Conservation (phyloP, 1,284 basidiomycete genomes). For the Phlebopus sp. region DNA sequence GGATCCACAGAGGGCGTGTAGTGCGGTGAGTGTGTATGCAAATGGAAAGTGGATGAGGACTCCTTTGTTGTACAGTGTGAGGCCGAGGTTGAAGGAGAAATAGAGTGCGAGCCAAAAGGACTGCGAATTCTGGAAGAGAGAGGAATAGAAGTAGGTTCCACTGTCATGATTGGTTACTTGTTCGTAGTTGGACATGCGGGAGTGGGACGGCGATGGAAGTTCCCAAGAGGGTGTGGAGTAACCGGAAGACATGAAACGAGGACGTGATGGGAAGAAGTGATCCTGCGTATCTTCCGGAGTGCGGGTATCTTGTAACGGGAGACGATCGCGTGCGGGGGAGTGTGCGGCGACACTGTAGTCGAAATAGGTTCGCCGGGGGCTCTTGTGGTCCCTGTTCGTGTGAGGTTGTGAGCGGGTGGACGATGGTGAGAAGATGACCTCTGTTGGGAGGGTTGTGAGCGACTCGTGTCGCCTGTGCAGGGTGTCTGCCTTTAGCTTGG, state of each 20-base stretch:
- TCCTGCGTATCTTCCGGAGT: conserved; percentile 10
- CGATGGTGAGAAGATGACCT: not conserved
- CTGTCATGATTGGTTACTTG: conserved; percentile 5
- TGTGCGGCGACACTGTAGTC: conserved; percentile 18
- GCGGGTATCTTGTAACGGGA: not conserved
- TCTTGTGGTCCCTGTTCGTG: conserved; percentile 15
- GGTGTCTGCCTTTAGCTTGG: not conserved
- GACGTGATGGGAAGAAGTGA: not conserved
- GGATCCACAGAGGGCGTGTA: conserved; percentile 82
- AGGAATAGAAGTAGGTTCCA: conserved; percentile 4
- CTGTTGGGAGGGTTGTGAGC: not conserved
- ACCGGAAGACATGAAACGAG: conserved; percentile 2
- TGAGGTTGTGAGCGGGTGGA: not conserved
- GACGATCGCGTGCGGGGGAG: not conserved
- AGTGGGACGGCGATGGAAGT: conserved; percentile 17
- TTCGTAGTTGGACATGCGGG: conserved; percentile 5
- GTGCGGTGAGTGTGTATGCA: conserved; percentile 85
- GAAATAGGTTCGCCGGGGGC: conserved; percentile 19
- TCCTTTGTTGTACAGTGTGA: conserved; percentile 92
- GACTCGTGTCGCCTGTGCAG: not conserved
- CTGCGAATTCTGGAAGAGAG: conserved; percentile 33
- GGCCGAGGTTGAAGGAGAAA: conserved; percentile 84
- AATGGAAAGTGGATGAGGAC: conserved; percentile 89
- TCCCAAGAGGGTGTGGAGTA: conserved; percentile 20
- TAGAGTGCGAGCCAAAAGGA: conserved; percentile 74